phyloP scores from a whole-genome alignment of 805 yeast genomes.

The Yamadazyma akitaensis region DNA sequence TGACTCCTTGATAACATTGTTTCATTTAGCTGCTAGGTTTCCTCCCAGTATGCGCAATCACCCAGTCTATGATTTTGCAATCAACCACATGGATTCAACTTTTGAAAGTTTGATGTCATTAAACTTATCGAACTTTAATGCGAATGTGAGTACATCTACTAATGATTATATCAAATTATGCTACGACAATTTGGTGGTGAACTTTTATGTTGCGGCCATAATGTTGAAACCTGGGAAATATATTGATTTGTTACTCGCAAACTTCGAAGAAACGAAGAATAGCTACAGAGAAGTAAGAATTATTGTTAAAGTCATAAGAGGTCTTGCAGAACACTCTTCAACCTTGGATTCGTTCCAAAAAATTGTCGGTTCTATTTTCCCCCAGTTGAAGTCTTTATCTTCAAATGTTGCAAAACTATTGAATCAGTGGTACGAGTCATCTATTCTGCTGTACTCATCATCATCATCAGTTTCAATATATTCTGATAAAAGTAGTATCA shows the following conservation, averaged over 20 bases:
- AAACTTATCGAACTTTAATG: constrained; percentile 12
- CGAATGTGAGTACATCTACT: background rate
- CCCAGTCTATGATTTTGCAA: constrained; percentile 28
- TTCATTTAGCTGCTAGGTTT: constrained; percentile 34
- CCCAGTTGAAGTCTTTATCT: constrained; percentile 24
- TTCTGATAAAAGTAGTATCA: constrained; percentile 12
- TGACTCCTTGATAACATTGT: constrained; percentile 33
- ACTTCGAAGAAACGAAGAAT: constrained; percentile 20
- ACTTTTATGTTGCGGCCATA: constrained; percentile 35
- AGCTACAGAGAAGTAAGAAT: constrained; percentile 24
- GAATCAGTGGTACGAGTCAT: constrained; percentile 17
- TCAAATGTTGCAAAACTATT: constrained; percentile 24
- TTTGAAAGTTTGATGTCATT: constrained; percentile 20
- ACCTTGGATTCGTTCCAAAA: constrained; percentile 19
- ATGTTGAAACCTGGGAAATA: constrained; percentile 33
- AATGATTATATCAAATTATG: constrained; percentile 8
- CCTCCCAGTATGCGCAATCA: constrained; percentile 19
- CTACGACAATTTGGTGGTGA: constrained; percentile 23
- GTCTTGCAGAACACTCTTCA: constrained; percentile 25
- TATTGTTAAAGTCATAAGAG: constrained; percentile 28
- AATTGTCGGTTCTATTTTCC: constrained; percentile 24
- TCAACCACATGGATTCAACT: constrained; percentile 30
- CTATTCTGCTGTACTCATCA: constrained; percentile 6
- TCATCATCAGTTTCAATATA: constrained; percentile 16
- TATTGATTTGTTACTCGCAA: constrained; percentile 19